Percentiles rank a stretch among this genome's conserved stretches.
phyloP scores from a whole-genome alignment of 2,329 filamentous ascomycete species.

The Capronia americana region DNA sequence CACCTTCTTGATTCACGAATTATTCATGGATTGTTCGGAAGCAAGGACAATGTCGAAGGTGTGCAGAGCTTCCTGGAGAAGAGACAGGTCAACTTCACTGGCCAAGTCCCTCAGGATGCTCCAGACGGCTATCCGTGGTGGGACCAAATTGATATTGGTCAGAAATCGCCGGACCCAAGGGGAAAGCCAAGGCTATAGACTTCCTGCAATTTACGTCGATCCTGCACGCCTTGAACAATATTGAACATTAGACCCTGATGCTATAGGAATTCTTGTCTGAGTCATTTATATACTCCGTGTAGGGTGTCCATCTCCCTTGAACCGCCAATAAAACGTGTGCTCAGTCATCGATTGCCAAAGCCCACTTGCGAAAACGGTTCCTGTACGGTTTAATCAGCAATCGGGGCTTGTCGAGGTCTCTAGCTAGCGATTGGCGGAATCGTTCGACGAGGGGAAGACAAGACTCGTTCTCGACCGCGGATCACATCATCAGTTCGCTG shows the following conservation, averaged over 20 bases:
- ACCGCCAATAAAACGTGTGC: neutral
- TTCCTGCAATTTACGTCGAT: neutral
- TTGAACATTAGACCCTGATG: neutral
- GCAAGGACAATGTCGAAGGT: slow-evolving; percentile 70
- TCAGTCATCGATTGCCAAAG: neutral
- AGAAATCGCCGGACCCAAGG: slow-evolving; percentile 17
- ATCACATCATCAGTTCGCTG: slow-evolving; percentile 34
- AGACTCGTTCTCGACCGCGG: slow-evolving; percentile 9
- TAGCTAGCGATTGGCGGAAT: slow-evolving; percentile 28
- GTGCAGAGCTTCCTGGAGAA: slow-evolving; percentile 74
- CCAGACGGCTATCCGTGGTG: slow-evolving; percentile 73
- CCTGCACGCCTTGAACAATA: neutral
- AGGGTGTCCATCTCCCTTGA: neutral
- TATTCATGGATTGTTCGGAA: slow-evolving; percentile 50
- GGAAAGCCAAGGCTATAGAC: slow-evolving; percentile 33
- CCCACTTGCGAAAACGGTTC: neutral
- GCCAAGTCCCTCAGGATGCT: slow-evolving; percentile 64
- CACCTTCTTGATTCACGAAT: slow-evolving; percentile 68
- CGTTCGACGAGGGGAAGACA: neutral
- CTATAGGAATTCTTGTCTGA: neutral
- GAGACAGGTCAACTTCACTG: slow-evolving; percentile 66
- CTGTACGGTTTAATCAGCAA: slow-evolving; percentile 25
- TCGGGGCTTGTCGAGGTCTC: neutral
- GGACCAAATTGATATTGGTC: slow-evolving; percentile 59
- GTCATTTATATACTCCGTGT: neutral